Evolutionary conservation across 2,329 filamentous ascomycete genomes (phyloP), one percentile per base, ranked within the genome.

Genomic region (Polytolypa hystricis): DNA sequence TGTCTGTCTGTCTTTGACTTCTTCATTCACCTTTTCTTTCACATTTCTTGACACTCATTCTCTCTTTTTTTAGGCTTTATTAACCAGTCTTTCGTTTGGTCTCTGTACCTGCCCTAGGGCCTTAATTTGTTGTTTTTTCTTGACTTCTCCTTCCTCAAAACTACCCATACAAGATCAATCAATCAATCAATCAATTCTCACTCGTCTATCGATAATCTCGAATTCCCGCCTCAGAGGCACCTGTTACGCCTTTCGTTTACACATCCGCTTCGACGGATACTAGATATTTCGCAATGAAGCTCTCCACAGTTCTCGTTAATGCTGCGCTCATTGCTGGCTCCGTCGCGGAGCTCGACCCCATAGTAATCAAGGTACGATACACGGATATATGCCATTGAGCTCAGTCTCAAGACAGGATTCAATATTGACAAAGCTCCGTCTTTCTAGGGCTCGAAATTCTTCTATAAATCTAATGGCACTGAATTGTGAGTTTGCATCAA

Each of bases 391-490:
- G 27, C 7, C 21, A 42, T 35, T 14, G 21, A n/a, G 11, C 15
- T 12, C 3, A 16, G n/a, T 19, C 20, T 19, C 10, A 30, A 11
- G 14, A 30, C 16, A 8, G n/a, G 9, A 10, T n/a, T 20, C 5
- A 9, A 32, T 33, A 41, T 43, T 38, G 38, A 30, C 32, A 42
- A 47, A 15, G 47, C 53, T 26, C 33, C 11, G 11, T 3, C 49
- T 47, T 38, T 42, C 38, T 53, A 80, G 74, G 79, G 84, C 50
- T 74, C 74, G 57, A 87, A 91, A 64, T 89, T 95, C 72, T 95
- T 93, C 72, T 87, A 82, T 70, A 73, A 83, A 61, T 82, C 79
- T 60, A 82, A 80, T 60, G 79, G 79, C 51, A 80, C 77, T 16
- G 74, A 84, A 65, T 84, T 83, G 70, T 77, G 64, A 53, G 66